These are phyloP conservation scores for Candida rishiriensis DNA, from an alignment of 805 yeast species.

Conservation along the genomic window DNA sequence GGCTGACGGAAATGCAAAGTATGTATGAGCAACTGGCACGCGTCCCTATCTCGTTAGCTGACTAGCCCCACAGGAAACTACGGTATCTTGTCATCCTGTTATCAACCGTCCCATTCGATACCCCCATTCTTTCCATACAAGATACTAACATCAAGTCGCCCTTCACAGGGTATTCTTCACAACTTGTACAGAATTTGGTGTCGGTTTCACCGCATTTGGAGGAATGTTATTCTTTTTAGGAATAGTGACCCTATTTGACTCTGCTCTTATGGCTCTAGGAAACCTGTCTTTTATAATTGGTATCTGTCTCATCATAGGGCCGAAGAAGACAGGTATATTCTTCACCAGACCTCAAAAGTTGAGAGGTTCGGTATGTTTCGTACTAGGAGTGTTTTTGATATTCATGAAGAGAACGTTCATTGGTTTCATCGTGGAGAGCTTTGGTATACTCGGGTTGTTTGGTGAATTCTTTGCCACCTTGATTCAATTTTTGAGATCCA, in stretches of 20 bases:
- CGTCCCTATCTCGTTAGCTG: background rate
- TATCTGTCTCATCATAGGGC: slow-evolving; percentile 79
- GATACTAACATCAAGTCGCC: slow-evolving; percentile 1
- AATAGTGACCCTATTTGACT: slow-evolving; percentile 78
- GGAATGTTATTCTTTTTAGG: slow-evolving; percentile 77
- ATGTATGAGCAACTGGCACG: slow-evolving; percentile 30
- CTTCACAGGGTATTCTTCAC: background rate
- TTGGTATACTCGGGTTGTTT: slow-evolving; percentile 87
- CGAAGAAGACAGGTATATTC: slow-evolving; percentile 73
- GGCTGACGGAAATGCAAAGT: slow-evolving; percentile 78
- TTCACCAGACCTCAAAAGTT: slow-evolving; percentile 84
- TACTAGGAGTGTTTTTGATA: slow-evolving; percentile 70
- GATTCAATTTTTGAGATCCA: slow-evolving; percentile 76
- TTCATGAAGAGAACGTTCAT: slow-evolving; percentile 70
- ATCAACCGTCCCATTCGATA: slow-evolving; percentile 1
- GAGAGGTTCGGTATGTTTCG: slow-evolving; percentile 80
- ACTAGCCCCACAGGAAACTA: background rate
- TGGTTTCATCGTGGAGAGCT: slow-evolving; percentile 79
- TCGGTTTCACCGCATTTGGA: slow-evolving; percentile 86
- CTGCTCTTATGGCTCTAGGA: slow-evolving; percentile 86
- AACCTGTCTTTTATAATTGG: slow-evolving; percentile 81
- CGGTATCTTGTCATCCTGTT: background rate
- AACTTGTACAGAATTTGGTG: slow-evolving; percentile 67
- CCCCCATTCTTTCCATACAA: background rate
- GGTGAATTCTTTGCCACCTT: slow-evolving; percentile 91